These are phyloP conservation scores for Vitis labrusca DNA, from an alignment of 164 flowering plant genomes.

Conservation along the genomic window DNA sequence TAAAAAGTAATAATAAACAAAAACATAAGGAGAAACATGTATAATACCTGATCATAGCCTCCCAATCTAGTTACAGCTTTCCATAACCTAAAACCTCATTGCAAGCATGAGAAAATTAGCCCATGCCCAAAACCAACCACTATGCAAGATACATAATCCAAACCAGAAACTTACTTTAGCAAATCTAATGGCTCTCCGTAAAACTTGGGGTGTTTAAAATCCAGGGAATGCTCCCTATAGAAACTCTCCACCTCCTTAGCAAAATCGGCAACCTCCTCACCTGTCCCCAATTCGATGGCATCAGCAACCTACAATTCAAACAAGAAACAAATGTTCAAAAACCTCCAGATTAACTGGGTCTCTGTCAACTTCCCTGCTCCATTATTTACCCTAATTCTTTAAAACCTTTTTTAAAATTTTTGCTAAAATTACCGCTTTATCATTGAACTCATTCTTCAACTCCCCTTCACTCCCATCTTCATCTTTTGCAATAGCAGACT, in stretches of 20 bases:
- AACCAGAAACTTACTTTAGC: conserved; percentile 36
- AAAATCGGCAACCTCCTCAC: conserved; percentile 42
- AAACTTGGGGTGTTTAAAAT: conserved; percentile 60
- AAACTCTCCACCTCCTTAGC: conserved; percentile 46
- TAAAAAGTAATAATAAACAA: too few species aligned
- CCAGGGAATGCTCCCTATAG: conserved; percentile 33
- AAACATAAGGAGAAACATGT: neutral
- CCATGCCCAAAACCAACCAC: neutral
- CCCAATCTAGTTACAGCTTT: conserved; percentile 53
- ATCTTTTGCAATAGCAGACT: conserved; percentile 8
- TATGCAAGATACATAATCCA: neutral
- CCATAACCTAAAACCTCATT: conserved; percentile 43
- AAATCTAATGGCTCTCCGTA: conserved; percentile 55
- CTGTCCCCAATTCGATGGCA: conserved; percentile 39
- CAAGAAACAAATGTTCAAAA: neutral
- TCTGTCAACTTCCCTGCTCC: neutral
- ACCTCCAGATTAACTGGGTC: conserved; percentile 11
- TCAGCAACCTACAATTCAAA: conserved; percentile 23
- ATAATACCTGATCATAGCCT: conserved; percentile 58
- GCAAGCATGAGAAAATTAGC: conserved; percentile 10
- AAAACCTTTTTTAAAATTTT: neutral
- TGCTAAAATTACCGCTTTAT: conserved; percentile 15
- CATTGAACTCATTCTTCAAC: conserved; percentile 20
- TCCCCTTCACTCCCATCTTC: conserved; percentile 17
- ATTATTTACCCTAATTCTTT: conserved; percentile 6